Base-by-base conservation (phyloP, 441 rosid species). In the Lepidium campestre region DNA sequence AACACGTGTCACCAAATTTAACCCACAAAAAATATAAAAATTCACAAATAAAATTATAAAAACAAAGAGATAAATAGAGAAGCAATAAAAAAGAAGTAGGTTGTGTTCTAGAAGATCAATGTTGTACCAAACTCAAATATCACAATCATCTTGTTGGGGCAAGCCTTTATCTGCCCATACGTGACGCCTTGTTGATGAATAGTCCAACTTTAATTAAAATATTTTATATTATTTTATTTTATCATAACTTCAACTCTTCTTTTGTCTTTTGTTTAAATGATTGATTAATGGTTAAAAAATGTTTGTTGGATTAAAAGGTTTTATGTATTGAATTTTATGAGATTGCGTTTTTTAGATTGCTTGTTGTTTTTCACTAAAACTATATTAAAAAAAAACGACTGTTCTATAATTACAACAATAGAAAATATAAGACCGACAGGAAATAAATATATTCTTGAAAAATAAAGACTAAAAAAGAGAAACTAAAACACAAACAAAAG, bases 121-220 rank as follows among this genome's bases (percentile, higher is more conserved):
- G 57, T 57, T 65, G 29, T 47, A 58, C 72, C 76, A 72, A 66
- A 58, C 72, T 56, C 49, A 49, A 37, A 55, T 15, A 41, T 58
- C 67, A 52, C 62, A 59, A 42, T 72, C 72, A 53, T 66, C 63
- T 73, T 44, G 76, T 73, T 73, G 63, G 44, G 62, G 41, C 42
- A 58, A 35, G 56, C 62, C 56, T 6, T 6, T 57, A 65, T 64
- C 17, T 55, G 65, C 45, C 69, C 45, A 71, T 57, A 49, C 71
- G 67, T 72, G 67, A 72, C 71, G 67, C 57, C 57, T 66, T 59
- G 36, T 42, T 29, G 22, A 18, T 8, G 53, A 66, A 66, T 59
- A 59, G 63, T 59, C 76, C 45, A 66, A 52, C 42, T 59, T 55
- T 14, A n/a, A 55, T 15, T 31, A 41, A 17, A 32, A 7, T 7